A percentile compares a stretch with the other conserved stretches of the same genome.
phyloP scores from a whole-genome alignment of 805 yeast species.

The Barnettozyma sucrosica region DNA sequence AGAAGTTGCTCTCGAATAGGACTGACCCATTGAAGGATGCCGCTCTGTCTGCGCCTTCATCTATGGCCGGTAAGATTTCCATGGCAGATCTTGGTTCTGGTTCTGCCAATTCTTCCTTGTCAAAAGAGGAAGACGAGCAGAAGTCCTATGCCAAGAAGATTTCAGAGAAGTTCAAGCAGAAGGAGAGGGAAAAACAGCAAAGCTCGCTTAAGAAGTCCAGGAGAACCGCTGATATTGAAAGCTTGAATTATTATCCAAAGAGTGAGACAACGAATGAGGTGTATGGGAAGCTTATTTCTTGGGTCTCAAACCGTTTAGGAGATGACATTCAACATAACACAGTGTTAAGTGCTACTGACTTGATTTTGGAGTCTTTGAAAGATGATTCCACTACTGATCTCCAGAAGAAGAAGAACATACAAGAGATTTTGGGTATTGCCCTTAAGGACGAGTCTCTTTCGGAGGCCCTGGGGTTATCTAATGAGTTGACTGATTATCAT shows the following conservation, averaged over 20 bases:
- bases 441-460: conserved; percentile 27
- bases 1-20: conserved; percentile 39
- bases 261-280: conserved; percentile 43
- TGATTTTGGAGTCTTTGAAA: conserved; percentile 49
- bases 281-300: conserved; percentile 52
- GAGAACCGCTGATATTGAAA: conserved; percentile 35
- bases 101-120: conserved; percentile 7
- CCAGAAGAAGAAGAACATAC: conserved; percentile 42
- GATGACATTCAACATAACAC: conserved; percentile 73
- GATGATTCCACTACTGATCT: conserved; percentile 37
- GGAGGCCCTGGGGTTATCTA: conserved; percentile 32
- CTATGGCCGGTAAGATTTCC: conserved; percentile 64
- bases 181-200: conserved; percentile 16
- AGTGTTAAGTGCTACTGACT: conserved; percentile 66
- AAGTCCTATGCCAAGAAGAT: conserved; percentile 17
- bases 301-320: conserved; percentile 52
- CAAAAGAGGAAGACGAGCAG: conserved; percentile 17
- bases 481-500: conserved; percentile 45
- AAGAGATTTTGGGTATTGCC: conserved; percentile 36
- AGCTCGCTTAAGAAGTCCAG: conserved; percentile 19
- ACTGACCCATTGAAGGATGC: conserved; percentile 38
- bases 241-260: conserved; percentile 58
- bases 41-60: conserved; percentile 59
- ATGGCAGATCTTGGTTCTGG: conserved; percentile 63
- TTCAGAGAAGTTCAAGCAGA: conserved; percentile 15